phyloP scores from a whole-genome alignment of 164 flowering plant genomes.

The Magnolia sinica region DNA sequence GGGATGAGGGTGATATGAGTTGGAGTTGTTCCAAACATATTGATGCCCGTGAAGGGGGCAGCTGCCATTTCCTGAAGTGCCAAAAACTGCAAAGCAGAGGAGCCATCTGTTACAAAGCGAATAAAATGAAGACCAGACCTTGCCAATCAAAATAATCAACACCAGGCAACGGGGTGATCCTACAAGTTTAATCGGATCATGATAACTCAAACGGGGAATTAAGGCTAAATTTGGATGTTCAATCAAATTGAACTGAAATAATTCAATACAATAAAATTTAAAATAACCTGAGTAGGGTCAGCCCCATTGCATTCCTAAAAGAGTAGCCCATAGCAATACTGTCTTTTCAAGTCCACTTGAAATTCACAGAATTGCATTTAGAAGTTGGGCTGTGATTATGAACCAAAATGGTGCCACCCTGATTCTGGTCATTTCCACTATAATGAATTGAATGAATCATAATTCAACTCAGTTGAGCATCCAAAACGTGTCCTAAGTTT shows the following conservation, averaged over 20 bases:
- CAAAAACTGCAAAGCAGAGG: constrained; percentile 41
- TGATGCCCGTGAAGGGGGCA: constrained; percentile 53
- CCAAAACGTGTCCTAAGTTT: not conserved
- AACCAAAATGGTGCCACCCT: not conserved
- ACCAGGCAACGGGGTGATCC: not conserved
- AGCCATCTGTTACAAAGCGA: not conserved
- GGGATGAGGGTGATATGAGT: constrained; percentile 48
- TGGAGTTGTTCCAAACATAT: constrained; percentile 49
- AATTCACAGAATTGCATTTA: not conserved
- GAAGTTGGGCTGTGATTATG: not conserved
- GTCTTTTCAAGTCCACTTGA: too few relatives aligned
- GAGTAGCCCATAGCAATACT: too few relatives aligned
- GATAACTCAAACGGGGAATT: not conserved
- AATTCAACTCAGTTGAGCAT: not conserved
- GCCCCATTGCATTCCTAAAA: too few relatives aligned
- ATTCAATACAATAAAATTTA: too few relatives aligned
- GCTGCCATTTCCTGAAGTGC: constrained; percentile 59
- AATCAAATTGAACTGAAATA: too few relatives aligned
- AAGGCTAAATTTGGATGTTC: not conserved
- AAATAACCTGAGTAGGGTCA: too few relatives aligned
- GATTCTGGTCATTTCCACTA: not conserved
- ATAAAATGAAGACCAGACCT: not conserved
- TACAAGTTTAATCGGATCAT: not conserved
- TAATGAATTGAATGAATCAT: not conserved
- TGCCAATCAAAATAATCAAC: not conserved